These are phyloP conservation scores for Acer yangbiense DNA, from an alignment of 345 rosid genomes.

Conservation along the genomic window DNA sequence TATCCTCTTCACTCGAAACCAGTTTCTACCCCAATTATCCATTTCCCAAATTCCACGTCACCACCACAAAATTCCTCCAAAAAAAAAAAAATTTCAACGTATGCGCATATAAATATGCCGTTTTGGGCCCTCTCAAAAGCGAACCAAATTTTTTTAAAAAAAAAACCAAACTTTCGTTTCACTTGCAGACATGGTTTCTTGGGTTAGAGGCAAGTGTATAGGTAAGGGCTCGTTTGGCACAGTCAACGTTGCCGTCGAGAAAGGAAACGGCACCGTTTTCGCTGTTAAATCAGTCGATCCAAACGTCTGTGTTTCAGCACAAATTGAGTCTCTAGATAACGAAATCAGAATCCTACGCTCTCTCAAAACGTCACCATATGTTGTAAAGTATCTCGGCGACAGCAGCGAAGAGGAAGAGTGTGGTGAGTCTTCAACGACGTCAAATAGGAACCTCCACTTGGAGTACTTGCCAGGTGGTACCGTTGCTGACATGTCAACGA, in stretches of 20 bases:
- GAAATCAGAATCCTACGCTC: conserved; percentile 59
- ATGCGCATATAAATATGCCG: conserved; percentile 12
- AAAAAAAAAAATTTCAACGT: too few relatives aligned
- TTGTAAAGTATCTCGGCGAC: conserved; percentile 56
- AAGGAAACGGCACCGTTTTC: conserved; percentile 45
- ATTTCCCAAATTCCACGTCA: conserved; percentile 22
- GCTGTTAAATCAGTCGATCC: conserved; percentile 63
- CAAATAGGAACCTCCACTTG: conserved; percentile 62
- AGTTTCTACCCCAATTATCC: conserved; percentile 18
- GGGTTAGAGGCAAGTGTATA: conserved; percentile 53
- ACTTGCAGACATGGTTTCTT: conserved; percentile 33
- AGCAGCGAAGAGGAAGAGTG: conserved; percentile 45
- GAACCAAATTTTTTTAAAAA: not conserved
- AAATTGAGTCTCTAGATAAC: conserved; percentile 49
- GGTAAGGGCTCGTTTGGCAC: conserved; percentile 70
- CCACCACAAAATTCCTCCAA: not conserved
- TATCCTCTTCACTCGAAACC: not conserved
- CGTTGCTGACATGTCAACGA: conserved; percentile 41
- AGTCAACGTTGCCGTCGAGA: conserved; percentile 43
- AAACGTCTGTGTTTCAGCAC: conserved; percentile 38
- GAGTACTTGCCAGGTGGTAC: conserved; percentile 69
- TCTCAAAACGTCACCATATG: conserved; percentile 38
- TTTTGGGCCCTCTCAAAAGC: conserved; percentile 19
- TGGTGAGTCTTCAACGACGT: conserved; percentile 25
- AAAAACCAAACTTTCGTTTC: not conserved